Percentiles rank a stretch among this genome's conserved stretches.
phyloP scores from a whole-genome alignment of 345 rosid genomes.

The Arabidopsis suecica region DNA sequence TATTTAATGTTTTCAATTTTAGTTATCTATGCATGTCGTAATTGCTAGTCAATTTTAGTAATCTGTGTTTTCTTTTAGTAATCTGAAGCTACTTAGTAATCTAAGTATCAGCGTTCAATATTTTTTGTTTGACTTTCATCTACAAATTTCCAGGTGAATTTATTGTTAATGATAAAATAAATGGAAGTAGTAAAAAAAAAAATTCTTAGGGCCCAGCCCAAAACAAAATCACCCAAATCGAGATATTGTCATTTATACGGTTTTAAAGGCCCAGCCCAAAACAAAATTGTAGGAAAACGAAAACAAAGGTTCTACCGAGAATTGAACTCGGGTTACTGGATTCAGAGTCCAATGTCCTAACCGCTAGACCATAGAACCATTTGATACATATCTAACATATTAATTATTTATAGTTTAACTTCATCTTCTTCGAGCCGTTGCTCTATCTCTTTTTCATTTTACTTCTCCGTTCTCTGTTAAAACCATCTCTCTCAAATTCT shows the following conservation, averaged over 20 bases:
- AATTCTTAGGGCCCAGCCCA: no score
- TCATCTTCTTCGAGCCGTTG: background rate
- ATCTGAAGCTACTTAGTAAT: no score
- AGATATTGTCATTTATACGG: no score
- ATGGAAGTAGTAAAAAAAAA: no score
- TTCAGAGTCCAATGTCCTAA: conserved; percentile 92
- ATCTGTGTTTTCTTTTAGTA: background rate
- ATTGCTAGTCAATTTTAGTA: background rate
- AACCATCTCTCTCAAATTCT: background rate
- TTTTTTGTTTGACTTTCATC: no score
- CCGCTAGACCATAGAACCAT: conserved; percentile 88
- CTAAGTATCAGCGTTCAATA: background rate
- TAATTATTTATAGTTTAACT: rapidly evolving
- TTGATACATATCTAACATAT: background rate
- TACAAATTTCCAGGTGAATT: no score
- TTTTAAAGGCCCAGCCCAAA: background rate
- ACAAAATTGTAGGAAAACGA: no score
- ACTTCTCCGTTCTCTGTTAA: background rate
- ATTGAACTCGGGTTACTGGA: conserved; percentile 96
- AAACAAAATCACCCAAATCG: no score
- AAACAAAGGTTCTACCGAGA: conserved; percentile 72
- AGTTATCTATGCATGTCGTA: background rate
- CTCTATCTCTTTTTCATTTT: background rate
- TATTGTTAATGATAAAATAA: no score
- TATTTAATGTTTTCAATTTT: background rate